Percentiles rank a stretch among this genome's conserved stretches.
These are phyloP conservation scores for Calcarisporium arbuscula DNA, from an alignment of 2,329 filamentous ascomycete species.

Conservation along the genomic window DNA sequence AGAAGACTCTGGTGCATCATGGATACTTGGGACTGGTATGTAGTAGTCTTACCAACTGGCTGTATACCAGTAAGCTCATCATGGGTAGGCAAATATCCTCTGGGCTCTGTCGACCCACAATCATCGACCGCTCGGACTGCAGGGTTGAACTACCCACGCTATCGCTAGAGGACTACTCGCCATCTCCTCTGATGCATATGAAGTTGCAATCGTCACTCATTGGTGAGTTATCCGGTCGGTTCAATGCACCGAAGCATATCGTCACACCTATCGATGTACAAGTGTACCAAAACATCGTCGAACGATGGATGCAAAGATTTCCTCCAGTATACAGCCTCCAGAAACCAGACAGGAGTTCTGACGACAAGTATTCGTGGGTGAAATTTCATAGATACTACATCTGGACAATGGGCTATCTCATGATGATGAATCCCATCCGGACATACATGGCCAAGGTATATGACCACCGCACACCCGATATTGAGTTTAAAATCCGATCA, in stretches of 20 bases:
- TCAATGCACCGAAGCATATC: slow-evolving; percentile 19
- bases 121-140: slow-evolving; percentile 23
- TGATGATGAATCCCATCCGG: slow-evolving; percentile 40
- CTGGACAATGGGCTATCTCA: slow-evolving; percentile 36
- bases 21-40: slow-evolving; percentile 27
- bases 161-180: slow-evolving; percentile 19
- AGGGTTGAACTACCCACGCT: slow-evolving; percentile 20
- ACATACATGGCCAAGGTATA: slow-evolving; percentile 34
- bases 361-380: slow-evolving; percentile 32
- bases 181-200: slow-evolving; percentile 23
- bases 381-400: slow-evolving; percentile 40
- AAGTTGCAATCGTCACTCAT: slow-evolving; percentile 22
- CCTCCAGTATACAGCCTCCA: slow-evolving; percentile 32
- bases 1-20: slow-evolving; percentile 25
- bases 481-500: slow-evolving; percentile 28
- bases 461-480: slow-evolving; percentile 16
- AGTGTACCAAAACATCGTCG: slow-evolving; percentile 22
- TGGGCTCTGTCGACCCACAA: slow-evolving; percentile 21
- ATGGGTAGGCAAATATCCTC: slow-evolving; percentile 25
- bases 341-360: slow-evolving; percentile 33
- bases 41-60: not conserved
- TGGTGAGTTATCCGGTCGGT: slow-evolving; percentile 15
- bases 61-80: not conserved
- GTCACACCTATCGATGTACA: slow-evolving; percentile 18
- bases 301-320: slow-evolving; percentile 35